Evolutionary conservation across 2,329 filamentous ascomycete species (phyloP), one percentile per base, ranked within the genome.

Genomic region (Clonostachys rosea): DNA sequence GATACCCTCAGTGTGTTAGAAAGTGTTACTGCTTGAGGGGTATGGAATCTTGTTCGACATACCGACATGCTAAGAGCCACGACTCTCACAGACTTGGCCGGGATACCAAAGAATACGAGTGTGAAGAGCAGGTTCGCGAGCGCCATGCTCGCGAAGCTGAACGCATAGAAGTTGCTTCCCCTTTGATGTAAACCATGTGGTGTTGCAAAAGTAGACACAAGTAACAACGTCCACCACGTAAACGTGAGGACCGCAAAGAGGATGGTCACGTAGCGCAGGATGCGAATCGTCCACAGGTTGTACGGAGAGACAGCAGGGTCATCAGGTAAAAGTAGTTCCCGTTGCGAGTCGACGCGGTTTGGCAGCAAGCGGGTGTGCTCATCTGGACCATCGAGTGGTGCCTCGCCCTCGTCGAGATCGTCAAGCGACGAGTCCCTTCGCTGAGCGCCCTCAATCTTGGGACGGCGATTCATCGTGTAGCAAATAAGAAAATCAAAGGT

Each of bases 81-180:
- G 44, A 95, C 74, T 47, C 90, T 83, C 61, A 92, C 86, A 1
- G 87, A 79, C 56, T 85, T 84, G 36, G 91, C 92, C 0, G 94
- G 94, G 2, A 87, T 81, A 17, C 87, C 75, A 65, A 97, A 97
- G 76, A 97, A 99, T 8, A 96, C 66, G 24, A 96, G 76, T 3
- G 84, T 81, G 44, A 91, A 83, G 6, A 90, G 65, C 40, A 96
- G 75, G 45, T 91, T 89, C 11, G 85, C 82, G 33, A 90, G 70
- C 2, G 91, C 85, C 50, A 97, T 66, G 44, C 84, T 90, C 6
- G 89, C 84, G 66, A 88, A 97, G 52, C 85, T 81, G 62, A 96
- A 95, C 49, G 89, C 81, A 64, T 90, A 90, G 78, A 96, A 99
- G 37, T 89, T 89, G n/a, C 91, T 94, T 6, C 94, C 94, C 45